These are phyloP conservation scores for Sporothrix brunneoviolacea DNA, from an alignment of 2,329 filamentous ascomycete genomes.

Conservation along the genomic window DNA sequence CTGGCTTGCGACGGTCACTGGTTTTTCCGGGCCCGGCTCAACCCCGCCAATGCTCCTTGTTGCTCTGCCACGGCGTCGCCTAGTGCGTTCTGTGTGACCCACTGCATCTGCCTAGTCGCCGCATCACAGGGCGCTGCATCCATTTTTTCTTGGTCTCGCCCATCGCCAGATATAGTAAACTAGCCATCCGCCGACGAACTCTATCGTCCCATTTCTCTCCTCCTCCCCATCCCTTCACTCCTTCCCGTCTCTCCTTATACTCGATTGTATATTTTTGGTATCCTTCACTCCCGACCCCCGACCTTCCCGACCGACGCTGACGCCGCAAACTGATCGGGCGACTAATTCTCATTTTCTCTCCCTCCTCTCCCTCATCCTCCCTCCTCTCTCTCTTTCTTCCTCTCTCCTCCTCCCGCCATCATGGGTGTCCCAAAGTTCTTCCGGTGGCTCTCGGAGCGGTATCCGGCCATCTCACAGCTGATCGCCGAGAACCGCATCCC, in stretches of 20 bases:
- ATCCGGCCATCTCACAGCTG: slow-evolving; percentile 95
- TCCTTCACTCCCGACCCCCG: background rate
- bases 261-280: background rate
- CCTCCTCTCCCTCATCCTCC: background rate
- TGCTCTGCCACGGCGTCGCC: slow-evolving; percentile 8
- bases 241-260: too few relatives aligned
- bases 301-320: too few relatives aligned
- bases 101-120: slow-evolving; percentile 5
- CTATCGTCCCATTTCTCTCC: background rate
- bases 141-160: background rate
- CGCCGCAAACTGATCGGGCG: background rate
- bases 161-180: slow-evolving; percentile 5
- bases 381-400: background rate
- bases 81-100: background rate
- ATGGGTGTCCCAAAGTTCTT: slow-evolving; percentile 77
- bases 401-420: background rate
- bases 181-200: background rate
- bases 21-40: slow-evolving; percentile 14
- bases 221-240: too few relatives aligned
- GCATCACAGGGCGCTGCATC: slow-evolving; percentile 7
- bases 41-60: slow-evolving; percentile 11
- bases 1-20: background rate
- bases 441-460: slow-evolving; percentile 98
- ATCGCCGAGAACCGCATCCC: slow-evolving; percentile 98
- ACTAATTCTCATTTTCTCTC: background rate